phyloP scores from a whole-genome alignment of 2,329 filamentous ascomycete genomes.

The Ophiosphaerella korrae region DNA sequence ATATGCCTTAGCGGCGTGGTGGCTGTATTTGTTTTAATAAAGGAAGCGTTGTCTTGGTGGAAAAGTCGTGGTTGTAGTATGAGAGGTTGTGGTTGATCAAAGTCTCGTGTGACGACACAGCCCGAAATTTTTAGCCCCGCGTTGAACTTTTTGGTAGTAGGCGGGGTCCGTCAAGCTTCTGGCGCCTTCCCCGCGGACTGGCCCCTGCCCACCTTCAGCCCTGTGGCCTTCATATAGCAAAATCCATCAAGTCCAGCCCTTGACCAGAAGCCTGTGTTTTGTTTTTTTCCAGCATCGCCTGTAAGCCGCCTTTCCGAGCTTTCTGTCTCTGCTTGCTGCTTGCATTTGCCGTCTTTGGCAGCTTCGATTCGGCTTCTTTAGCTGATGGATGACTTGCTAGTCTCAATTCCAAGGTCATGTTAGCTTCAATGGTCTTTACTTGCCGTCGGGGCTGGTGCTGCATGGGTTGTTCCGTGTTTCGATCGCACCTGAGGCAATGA shows the following conservation, averaged over 20 bases:
- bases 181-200: conserved; percentile 25
- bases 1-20: conserved; percentile 1
- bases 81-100: not conserved
- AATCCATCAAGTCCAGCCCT: conserved; percentile 59
- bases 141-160: conserved; percentile 16
- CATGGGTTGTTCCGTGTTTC: conserved; percentile 33
- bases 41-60: not conserved
- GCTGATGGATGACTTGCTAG: not conserved
- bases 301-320: conserved; percentile 59
- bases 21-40: not conserved
- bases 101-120: conserved; percentile 25
- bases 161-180: conserved; percentile 31
- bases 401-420: not conserved
- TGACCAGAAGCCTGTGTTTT: conserved; percentile 43
- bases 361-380: conserved; percentile 17
- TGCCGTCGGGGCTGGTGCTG: conserved; percentile 25
- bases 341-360: conserved; percentile 47
- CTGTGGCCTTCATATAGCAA: conserved; percentile 52
- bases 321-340: conserved; percentile 62
- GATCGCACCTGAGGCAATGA: conserved; percentile 39
- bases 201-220: conserved; percentile 32
- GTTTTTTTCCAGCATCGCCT: conserved; percentile 58
- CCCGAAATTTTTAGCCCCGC: conserved; percentile 43
- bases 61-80: conserved; percentile 11
- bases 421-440: conserved; percentile 14